Conservation (phyloP, 2,329 filamentous ascomycete species). For the Aspergillus puulaauensis region DNA sequence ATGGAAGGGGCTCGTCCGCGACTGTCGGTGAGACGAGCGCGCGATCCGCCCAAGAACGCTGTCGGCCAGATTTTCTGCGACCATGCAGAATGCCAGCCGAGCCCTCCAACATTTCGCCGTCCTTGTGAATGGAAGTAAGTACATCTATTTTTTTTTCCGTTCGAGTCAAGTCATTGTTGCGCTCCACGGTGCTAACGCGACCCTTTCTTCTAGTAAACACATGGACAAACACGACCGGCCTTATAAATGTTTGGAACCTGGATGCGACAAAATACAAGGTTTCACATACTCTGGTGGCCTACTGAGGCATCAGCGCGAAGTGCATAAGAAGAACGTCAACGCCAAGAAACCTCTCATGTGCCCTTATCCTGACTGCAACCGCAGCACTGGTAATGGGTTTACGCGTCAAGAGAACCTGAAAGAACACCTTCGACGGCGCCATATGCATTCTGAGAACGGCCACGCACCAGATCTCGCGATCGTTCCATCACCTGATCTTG, state of each 20-base stretch:
- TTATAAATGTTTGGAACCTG: constrained; percentile 79
- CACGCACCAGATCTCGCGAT: constrained; percentile 31
- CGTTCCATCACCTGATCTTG: constrained; percentile 29
- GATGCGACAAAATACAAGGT: constrained; percentile 86
- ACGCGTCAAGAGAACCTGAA: constrained; percentile 91
- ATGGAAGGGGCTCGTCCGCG: constrained; percentile 39
- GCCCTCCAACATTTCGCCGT: constrained; percentile 67
- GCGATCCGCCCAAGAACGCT: constrained; percentile 60
- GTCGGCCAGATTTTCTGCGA: constrained; percentile 78
- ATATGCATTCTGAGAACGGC: constrained; percentile 54
- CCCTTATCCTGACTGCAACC: constrained; percentile 82
- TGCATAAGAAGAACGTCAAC: constrained; percentile 85
- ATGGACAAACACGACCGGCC: constrained; percentile 98
- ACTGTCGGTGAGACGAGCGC: constrained; percentile 42
- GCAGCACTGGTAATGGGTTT: constrained; percentile 83
- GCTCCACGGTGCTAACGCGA: constrained; percentile 19
- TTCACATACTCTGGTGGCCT: constrained; percentile 95
- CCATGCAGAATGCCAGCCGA: constrained; percentile 66
- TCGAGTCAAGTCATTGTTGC: constrained; percentile 16
- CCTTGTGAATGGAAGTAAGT: constrained; percentile 95
- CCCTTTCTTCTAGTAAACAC: constrained; percentile 67
- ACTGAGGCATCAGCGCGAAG: constrained; percentile 85
- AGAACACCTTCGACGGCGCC: constrained; percentile 89
- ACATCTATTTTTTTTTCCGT: constrained; percentile 1
- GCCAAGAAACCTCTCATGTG: constrained; percentile 86